These are phyloP conservation scores for Rhexocercosporidium sp. DNA, from an alignment of 2,329 filamentous ascomycete species.

Conservation along the genomic window DNA sequence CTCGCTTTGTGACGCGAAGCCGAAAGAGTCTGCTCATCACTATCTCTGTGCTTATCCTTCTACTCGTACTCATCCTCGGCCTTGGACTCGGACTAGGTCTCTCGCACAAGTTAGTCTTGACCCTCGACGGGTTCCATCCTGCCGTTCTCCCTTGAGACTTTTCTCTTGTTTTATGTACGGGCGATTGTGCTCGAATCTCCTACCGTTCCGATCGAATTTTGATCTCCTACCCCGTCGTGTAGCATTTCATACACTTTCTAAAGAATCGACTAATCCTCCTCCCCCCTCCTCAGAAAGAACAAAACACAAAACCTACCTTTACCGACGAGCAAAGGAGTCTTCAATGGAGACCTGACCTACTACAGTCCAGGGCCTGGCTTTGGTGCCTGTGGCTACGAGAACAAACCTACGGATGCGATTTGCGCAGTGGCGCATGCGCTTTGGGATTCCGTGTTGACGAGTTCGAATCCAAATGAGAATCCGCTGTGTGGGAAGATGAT, in stretches of 20 bases:
- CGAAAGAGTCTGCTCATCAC: conserved; percentile 22
- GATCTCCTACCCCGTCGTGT: conserved; percentile 10
- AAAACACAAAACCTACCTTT: conserved; percentile 52
- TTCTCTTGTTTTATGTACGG: neutral
- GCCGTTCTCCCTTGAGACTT: conserved; percentile 16
- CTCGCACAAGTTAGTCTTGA: conserved; percentile 30
- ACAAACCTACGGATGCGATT: conserved; percentile 60
- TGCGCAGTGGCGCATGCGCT: conserved; percentile 70
- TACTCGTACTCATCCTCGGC: conserved; percentile 44
- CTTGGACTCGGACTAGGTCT: conserved; percentile 43
- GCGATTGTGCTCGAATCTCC: conserved; percentile 14
- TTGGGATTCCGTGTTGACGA: conserved; percentile 63
- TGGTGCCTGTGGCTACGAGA: conserved; percentile 71
- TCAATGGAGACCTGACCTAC: conserved; percentile 71
- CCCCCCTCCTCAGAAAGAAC: conserved; percentile 18
- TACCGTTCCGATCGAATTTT: conserved; percentile 4
- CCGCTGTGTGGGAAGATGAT: conserved; percentile 71
- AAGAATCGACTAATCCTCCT: conserved; percentile 25
- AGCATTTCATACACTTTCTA: conserved; percentile 1
- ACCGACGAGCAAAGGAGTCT: conserved; percentile 55
- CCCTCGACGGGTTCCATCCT: conserved; percentile 29
- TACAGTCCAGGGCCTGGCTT: conserved; percentile 67
- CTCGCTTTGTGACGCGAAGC: conserved; percentile 23
- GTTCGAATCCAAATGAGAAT: conserved; percentile 65
- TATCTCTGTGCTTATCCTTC: conserved; percentile 27